Evolutionary conservation across 1,139 yeast genomes (phyloP), one percentile per base, ranked within the genome.

Genomic region (Scheffersomyces illinoinensis): DNA sequence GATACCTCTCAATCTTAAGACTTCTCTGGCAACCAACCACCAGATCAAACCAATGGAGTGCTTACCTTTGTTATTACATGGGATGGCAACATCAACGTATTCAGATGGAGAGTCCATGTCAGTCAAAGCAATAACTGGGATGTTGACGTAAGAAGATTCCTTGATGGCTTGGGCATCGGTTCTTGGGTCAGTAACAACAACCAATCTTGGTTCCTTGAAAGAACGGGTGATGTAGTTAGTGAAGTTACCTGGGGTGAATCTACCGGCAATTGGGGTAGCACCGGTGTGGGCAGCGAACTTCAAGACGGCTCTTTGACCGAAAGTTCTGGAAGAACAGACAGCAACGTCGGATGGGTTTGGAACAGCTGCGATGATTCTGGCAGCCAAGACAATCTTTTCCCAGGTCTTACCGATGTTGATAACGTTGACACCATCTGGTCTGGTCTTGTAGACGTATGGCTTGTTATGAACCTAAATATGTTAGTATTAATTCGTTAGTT

Each of bases 221-320:
- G 98, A 92, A 86, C 98, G 96, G 85, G 99, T 96, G 88, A 93
- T 95, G 88, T 96, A 96, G 88, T 96, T 96, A 82, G 99, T 96
- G 93, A 96, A 96, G 88, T 91, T 90, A 91, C 99, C 99, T 85
- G 99, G 99, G 76, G 99, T 96, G 93, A 96, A 96, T 87, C 99
- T 93, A 85, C 99, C 99, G 75, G 99, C 99, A 85, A 96, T 93
- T 82, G 99, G 96, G 74, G 98, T 93, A 72, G 99, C 97, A 84
- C 99, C 98, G 75, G 99, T 93, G 95, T 96, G 99, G 76, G 97
- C 92, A 81, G 99, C 98, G 79, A 90, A 96, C 88, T 96, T 96
- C 83, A 96, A 90, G 72, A 93, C 99, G 79, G 99, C 99, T 89
- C 99, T 95, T 88, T 96, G 99, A 79, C 99, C 99, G 86, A 91